Evolutionary conservation across 371 early-diverging fungal species (phyloP), one percentile per base, ranked within the genome.

Genomic region (Syncephalastrum contaminatum): DNA sequence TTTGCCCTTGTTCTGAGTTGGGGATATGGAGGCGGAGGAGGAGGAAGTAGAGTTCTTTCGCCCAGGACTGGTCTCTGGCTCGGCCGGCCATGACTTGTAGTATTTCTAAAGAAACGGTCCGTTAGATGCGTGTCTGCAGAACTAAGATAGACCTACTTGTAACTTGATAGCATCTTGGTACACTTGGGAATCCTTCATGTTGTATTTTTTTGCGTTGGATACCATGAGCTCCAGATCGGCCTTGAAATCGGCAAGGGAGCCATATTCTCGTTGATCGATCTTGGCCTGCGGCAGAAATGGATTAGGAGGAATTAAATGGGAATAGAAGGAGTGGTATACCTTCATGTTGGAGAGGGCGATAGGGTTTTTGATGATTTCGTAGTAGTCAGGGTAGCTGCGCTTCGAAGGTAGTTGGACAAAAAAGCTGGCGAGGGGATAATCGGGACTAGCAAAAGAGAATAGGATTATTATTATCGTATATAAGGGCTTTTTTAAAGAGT

Each of bases 331-430:
- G 21, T 43, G 20, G 4, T 47, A 12, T 60, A 77, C 77, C 69
- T 82, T 74, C n/a, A 91, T 88, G 27, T 75, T 72, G 27, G 83
- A 75, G 5, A 95, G 59, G 6, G 93, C 86, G 65, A 95, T 93
- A 8, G 96, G 97, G 2, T 84, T 69, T 49, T 87, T 85, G 57
- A 95, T 94, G 48, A 92, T 71, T 39, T 88, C 78, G 70, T 94
- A 96, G 66, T 96, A 97, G 54, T 95, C 95, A 2, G 96, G 95
- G 59, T 95, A 94, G 21, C 85, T 81, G 2, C 79, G 75, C 59
- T 75, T 75, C 10, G 88, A 87, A 4, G 96, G 95, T 12, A 91
- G 77, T 43, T 89, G 84, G 53, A 82, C 50, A 65, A 95, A 96
- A 41, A 87, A 66, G 14, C 86, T 86, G 36, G 81, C 67, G 2